Conservation (phyloP, 2,329 filamentous ascomycete species). For the Trichoderma asperellum region DNA sequence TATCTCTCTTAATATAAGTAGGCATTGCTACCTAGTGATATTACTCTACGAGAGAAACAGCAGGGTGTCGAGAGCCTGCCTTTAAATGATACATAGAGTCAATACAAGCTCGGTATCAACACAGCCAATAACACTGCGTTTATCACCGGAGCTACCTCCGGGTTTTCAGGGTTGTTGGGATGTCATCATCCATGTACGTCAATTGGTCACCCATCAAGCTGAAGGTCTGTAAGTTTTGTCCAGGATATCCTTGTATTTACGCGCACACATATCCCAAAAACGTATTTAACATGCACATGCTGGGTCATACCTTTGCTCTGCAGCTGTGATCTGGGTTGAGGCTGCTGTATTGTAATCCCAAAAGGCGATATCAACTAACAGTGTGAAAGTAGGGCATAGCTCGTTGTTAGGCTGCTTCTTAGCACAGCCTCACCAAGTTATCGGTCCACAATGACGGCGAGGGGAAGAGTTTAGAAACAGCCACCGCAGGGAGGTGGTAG, state of each 20-base stretch:
- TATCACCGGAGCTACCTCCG: background rate
- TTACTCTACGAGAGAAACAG: background rate
- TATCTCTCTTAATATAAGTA: background rate
- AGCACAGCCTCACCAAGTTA: background rate
- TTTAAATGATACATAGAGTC: background rate
- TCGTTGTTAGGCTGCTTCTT: background rate
- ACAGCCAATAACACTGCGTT: background rate
- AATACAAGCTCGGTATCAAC: background rate
- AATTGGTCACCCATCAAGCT: background rate
- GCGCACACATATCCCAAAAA: conserved; percentile 5
- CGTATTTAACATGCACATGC: background rate
- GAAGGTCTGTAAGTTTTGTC: background rate
- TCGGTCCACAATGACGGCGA: background rate
- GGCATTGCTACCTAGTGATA: background rate
- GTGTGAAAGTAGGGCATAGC: background rate
- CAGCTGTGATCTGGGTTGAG: background rate
- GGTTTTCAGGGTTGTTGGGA: conserved; percentile 2
- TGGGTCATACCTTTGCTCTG: background rate
- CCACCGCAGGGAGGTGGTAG: background rate
- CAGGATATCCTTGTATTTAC: conserved; percentile 15
- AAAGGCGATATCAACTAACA: background rate
- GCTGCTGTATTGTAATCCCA: background rate
- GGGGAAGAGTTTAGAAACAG: background rate
- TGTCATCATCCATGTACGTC: conserved; percentile 13
- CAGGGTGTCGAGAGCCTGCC: background rate